Evolutionary conservation across 2,329 filamentous ascomycete species (phyloP), one percentile per base, ranked within the genome.

Genomic region (Fusarium sp.): DNA sequence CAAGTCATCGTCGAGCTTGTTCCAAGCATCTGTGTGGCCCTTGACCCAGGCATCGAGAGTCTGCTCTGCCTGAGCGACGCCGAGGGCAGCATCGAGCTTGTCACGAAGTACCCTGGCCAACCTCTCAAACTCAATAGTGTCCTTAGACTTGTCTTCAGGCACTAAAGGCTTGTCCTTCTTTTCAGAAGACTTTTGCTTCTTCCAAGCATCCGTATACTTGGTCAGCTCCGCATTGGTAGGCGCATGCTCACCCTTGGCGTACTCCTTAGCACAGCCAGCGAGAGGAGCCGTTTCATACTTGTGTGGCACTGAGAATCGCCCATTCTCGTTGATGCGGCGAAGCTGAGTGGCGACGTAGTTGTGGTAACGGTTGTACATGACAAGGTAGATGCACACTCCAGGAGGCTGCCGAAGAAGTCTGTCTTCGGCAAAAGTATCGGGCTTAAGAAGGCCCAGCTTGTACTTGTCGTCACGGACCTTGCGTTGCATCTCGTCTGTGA

Each of bases 321-420:
- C 79, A 31, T 81, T 82, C 73, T 87, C 83, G 52, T 88, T 87
- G 69, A 87, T 85, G 20, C 64, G 80, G 0, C 50, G 92, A 11
- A 97, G 85, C 68, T 95, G 91, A 65, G 91, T 89, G 3, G 93
- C 94, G 0, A 93, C 90, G 72, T 95, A 89, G 82, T 97, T 97
- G 83, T 97, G 95, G 82, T 95, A 96, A 6, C 90, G 86, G 76
- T 91, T 92, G 81, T 93, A 91, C 91, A 93, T 92, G 77, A 94
- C 88, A 4, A 94, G 81, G n/a, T 94, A 80, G 2, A 92, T 90
- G 48, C 89, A 86, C n/a, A 92, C 91, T 6, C 92, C 91, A 0
- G 92, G 90, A 0, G 92, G 92, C 74, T 93, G 90, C 3, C 89
- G 89, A 14, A 91, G 81, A 1, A 93, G 82, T 57, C 92, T 86